A percentile compares a stretch with the other conserved stretches of the same genome.
Evolutionary conservation across 1,284 basidiomycete genomes (phyloP).

Genomic region (Ustilago loliicola): DNA sequence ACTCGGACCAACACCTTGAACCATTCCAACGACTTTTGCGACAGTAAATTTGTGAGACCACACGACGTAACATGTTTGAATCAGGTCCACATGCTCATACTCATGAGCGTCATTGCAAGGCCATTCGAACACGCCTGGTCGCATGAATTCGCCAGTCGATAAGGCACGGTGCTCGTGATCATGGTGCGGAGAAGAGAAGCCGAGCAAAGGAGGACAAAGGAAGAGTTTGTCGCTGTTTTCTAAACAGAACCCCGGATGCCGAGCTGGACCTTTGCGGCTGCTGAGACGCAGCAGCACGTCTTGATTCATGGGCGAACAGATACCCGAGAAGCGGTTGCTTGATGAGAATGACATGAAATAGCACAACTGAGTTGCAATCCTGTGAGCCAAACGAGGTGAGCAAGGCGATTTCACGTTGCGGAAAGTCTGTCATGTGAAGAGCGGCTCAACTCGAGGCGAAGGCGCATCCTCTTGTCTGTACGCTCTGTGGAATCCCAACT

Average conservation of each 20-base stretch:
- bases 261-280: too few species aligned
- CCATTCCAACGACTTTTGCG: background rate
- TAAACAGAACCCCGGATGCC: too few species aligned
- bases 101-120: too few species aligned
- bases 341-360: too few species aligned
- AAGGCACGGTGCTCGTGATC: background rate
- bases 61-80: background rate
- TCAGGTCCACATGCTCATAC: too few species aligned
- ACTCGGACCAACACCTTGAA: conserved; percentile 49
- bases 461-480: background rate
- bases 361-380: too few species aligned
- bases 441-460: background rate
- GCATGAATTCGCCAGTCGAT: too few species aligned
- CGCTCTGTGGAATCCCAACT: background rate
- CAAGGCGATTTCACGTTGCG: background rate
- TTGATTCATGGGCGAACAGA: background rate
- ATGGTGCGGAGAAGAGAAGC: background rate
- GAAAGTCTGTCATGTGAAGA: background rate
- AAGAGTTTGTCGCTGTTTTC: too few species aligned
- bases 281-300: background rate
- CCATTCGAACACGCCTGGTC: too few species aligned
- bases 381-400: too few species aligned
- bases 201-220: background rate
- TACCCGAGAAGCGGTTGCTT: background rate
- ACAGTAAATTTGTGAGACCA: background rate